Base-by-base conservation (phyloP, 1,284 basidiomycete genomes). In the Cutaneotrichosporon cavernicola region DNA sequence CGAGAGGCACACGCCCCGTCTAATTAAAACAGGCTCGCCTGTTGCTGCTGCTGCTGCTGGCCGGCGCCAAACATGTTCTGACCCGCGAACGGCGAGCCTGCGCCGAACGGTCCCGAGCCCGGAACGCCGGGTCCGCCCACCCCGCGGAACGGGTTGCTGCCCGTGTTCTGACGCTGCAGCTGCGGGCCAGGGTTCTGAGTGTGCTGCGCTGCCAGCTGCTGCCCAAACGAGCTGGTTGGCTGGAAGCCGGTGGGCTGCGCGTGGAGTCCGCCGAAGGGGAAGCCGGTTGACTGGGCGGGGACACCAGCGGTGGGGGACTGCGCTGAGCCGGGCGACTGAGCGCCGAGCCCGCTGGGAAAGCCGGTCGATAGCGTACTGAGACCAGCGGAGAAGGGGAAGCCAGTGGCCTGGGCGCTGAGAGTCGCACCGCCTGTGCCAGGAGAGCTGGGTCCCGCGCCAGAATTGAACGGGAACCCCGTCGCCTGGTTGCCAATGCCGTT, bases 141-240 rank as follows among this genome's bases (percentile, higher is more conserved):
- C 13, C 72, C 72, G 56, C 76, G 68, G 70, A 79, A 79, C 13
- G 77, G 77, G 57, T 79, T 79, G 10, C 70, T 60, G 36, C 62
- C 68, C 18, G 65, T 68, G 22, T 18, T 59, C 59, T 68, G 66
- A 2, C 61, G 34, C 61, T 65, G 63, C 16, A 68, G 64, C 22
- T 58, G 61, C 60, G 36, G 43, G 22, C 49, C 49, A 11, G 47
- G 47, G 47, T 9, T 9, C 50, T 30, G 50, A 2, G 53, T 16
- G 34, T 63, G 56, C 34, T 38, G 56, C 21, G 59, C 89, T 47
- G 92, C 76, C 47, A 93, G 77, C 18, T 87, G 86, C 38, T 91
- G 88, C 46, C 92, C 92, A 74, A 96, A 96, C 34, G 87, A 89
- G 1, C 90, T 92, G 0, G 89, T 86, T 2, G 92, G 92, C 76